A percentile compares a stretch with the other conserved stretches of the same genome.
These are phyloP conservation scores for Thuidium tamariscinum DNA, from an alignment of 225 moss, liverwort and hornwort species.

Conservation along the genomic window DNA sequence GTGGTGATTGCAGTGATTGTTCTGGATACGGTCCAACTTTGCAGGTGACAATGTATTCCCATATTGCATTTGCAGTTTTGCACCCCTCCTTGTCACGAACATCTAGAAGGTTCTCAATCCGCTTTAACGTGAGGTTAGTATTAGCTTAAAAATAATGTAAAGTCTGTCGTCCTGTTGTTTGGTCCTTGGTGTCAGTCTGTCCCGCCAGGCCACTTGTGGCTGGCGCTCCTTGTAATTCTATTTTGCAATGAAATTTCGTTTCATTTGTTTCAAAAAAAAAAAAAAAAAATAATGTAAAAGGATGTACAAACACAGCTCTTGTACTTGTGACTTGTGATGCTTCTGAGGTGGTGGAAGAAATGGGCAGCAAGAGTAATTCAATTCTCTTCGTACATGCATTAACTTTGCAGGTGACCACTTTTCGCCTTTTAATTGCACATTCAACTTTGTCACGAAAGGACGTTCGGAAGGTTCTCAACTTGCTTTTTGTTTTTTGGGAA, in stretches of 20 bases:
- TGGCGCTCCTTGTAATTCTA: too few species aligned
- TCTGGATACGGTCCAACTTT: not conserved
- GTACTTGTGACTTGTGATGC: not conserved
- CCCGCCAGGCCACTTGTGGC: too few species aligned
- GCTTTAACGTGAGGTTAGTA: not conserved
- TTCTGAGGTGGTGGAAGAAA: not conserved
- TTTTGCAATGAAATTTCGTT: too few species aligned
- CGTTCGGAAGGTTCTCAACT: too few species aligned
- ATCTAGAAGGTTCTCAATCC: not conserved
- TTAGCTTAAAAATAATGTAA: too few species aligned
- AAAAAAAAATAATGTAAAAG: too few species aligned
- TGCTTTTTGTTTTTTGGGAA: too few species aligned
- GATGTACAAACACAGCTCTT: not conserved
- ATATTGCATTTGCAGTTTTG: not conserved
- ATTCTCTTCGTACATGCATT: not conserved
- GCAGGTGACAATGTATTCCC: not conserved
- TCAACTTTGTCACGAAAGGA: too few species aligned
- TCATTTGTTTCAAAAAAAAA: too few species aligned
- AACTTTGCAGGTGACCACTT: not conserved
- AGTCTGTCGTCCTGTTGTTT: too few species aligned
- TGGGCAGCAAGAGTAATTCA: not conserved
- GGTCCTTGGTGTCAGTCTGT: too few species aligned
- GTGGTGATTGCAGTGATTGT: not conserved
- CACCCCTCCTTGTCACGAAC: not conserved
- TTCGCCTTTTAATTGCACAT: too few species aligned